phyloP scores from a whole-genome alignment of 768 basidiomycete genomes.

The Leccinum arenicola region DNA sequence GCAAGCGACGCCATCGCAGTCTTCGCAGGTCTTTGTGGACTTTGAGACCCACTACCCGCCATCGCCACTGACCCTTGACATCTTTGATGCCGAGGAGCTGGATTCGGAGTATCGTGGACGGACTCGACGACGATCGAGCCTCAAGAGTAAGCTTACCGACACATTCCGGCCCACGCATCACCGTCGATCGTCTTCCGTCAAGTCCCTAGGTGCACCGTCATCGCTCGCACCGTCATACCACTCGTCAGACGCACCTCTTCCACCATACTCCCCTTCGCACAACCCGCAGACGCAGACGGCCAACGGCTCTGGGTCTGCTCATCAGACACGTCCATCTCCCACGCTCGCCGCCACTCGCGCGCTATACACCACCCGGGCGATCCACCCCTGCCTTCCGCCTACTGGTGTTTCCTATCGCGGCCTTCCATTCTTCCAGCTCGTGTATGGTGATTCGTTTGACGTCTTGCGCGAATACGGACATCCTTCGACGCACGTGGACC shows the following conservation, averaged over 20 bases:
- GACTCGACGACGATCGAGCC: constrained; percentile 27
- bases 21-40: constrained; percentile 28
- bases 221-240: constrained; percentile 23
- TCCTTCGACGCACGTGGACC: constrained; percentile 66
- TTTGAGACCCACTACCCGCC: constrained; percentile 26
- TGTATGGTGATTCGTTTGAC: constrained; percentile 57
- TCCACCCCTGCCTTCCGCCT: constrained; percentile 69
- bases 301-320: constrained; percentile 12
- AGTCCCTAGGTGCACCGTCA: constrained; percentile 32
- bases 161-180: constrained; percentile 32
- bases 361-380: constrained; percentile 64
- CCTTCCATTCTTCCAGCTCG: constrained; percentile 75
- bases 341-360: constrained; percentile 37
- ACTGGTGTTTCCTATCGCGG: constrained; percentile 62
- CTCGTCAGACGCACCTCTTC: constrained; percentile 20
- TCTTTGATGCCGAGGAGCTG: constrained; percentile 25
- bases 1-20: constrained; percentile 20
- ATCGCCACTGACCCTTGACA: constrained; percentile 24
- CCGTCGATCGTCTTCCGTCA: constrained; percentile 33
- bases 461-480: constrained; percentile 78
- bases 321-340: constrained; percentile 23
- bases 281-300: constrained; percentile 9
- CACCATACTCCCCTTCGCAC: constrained; percentile 24
- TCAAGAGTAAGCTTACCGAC: constrained; percentile 33
- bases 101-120: constrained; percentile 28